Evolutionary conservation across 2,329 filamentous ascomycete species (phyloP).

Genomic region (Trichoderma sp.): DNA sequence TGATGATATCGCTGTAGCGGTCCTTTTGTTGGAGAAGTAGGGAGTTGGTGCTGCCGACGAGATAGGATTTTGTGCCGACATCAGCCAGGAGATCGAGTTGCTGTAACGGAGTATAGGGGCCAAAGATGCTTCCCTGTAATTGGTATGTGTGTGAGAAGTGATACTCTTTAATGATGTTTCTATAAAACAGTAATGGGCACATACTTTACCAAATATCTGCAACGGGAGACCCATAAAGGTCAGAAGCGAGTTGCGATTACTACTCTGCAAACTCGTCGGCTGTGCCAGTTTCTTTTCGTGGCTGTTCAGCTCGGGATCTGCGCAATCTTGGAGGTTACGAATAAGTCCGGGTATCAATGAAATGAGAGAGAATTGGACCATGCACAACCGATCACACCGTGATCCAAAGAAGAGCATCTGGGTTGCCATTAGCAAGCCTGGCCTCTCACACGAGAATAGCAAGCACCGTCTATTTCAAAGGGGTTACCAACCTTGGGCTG

Average conservation of each 20-base stretch:
- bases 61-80: constrained; percentile 91
- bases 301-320: constrained; percentile 84
- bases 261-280: constrained; percentile 84
- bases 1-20: constrained; percentile 90
- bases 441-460: background rate
- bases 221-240: constrained; percentile 92
- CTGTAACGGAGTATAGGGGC: constrained; percentile 93
- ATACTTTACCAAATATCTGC: constrained; percentile 88
- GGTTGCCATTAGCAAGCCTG: background rate
- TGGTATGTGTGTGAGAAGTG: constrained; percentile 14
- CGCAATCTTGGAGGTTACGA: constrained; percentile 87
- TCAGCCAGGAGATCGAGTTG: constrained; percentile 93
- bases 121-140: constrained; percentile 79
- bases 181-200: background rate
- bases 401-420: constrained; percentile 99
- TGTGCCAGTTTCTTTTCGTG: constrained; percentile 73
- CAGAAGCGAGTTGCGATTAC: constrained; percentile 84
- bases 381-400: constrained; percentile 92
- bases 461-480: background rate
- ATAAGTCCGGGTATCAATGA: constrained; percentile 92
- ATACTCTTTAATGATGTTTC: background rate
- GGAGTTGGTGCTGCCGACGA: constrained; percentile 95
- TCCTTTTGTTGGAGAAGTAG: constrained; percentile 91
- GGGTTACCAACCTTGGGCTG: constrained; percentile 79
- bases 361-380: constrained; percentile 96